Evolutionary conservation across 805 yeast genomes (phyloP).

Genomic region (Wickerhamiella kazuoi): DNA sequence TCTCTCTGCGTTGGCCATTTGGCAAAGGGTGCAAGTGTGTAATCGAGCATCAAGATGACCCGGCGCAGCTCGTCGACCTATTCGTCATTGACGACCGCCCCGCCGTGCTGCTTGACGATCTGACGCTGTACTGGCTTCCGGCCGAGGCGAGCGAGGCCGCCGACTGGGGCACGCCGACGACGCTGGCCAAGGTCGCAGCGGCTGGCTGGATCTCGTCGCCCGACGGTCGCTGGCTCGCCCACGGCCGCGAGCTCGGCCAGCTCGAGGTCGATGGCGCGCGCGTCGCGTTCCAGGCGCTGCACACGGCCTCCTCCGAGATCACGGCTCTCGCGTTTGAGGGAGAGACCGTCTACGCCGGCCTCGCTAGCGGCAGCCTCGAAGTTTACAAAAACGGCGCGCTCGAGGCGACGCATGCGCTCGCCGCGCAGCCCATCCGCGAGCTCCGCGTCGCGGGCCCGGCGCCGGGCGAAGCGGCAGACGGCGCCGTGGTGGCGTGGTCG

Average conservation of each 20-base stretch:
- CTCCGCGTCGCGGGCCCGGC: not conserved
- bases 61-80: constrained; percentile 1
- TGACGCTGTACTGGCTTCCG: not conserved
- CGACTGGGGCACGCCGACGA: not conserved
- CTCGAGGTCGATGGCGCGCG: not conserved
- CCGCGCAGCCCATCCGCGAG: not conserved
- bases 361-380: constrained; percentile 2
- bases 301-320: not conserved
- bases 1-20: no score
- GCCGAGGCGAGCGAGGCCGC: no score
- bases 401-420: not conserved
- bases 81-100: not conserved
- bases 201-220: not conserved
- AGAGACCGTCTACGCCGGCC: constrained; percentile 2
- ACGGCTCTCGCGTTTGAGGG: not conserved
- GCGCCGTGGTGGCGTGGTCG: not conserved
- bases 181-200: not conserved
- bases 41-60: no score
- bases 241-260: not conserved
- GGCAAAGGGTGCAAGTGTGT: no score
- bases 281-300: not conserved
- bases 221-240: not conserved
- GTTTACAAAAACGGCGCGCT: not conserved
- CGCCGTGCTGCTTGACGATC: not conserved
- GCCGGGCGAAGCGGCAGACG: no score